Evolutionary conservation across 2,329 filamentous ascomycete species (phyloP).

Genomic region (Colletotrichum lupini): DNA sequence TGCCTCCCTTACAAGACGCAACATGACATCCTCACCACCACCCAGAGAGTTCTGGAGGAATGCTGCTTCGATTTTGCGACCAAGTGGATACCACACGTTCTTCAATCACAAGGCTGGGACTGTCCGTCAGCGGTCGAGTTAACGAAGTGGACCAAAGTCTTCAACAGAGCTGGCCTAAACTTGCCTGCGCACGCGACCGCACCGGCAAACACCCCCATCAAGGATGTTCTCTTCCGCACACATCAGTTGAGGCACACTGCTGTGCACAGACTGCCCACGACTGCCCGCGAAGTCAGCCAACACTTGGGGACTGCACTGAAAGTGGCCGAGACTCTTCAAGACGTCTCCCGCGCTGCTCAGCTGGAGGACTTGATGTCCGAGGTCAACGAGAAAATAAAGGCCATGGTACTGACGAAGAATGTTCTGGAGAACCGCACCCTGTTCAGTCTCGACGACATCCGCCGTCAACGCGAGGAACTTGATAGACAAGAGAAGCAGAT

Average conservation of each 20-base stretch:
- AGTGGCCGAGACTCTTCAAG: constrained; percentile 43
- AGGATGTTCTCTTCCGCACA: not conserved
- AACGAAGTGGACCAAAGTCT: constrained; percentile 45
- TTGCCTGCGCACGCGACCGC: constrained; percentile 38
- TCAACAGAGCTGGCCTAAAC: constrained; percentile 39
- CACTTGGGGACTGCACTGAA: constrained; percentile 42
- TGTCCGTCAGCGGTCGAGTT: constrained; percentile 50
- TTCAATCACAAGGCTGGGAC: constrained; percentile 43
- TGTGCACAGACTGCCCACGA: constrained; percentile 45
- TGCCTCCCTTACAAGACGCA: constrained; percentile 48
- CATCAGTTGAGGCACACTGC: constrained; percentile 43
- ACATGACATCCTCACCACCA: constrained; percentile 48
- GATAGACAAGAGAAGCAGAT: constrained; percentile 46
- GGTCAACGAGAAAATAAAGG: constrained; percentile 42
- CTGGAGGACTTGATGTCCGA: constrained; percentile 44
- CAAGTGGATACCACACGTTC: constrained; percentile 44
- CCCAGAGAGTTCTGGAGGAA: constrained; percentile 49
- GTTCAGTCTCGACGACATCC: constrained; percentile 44
- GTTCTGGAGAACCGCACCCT: constrained; percentile 42
- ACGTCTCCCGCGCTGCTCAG: constrained; percentile 41
- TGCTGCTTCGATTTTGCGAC: constrained; percentile 51
- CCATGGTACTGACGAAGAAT: constrained; percentile 48
- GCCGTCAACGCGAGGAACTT: constrained; percentile 47
- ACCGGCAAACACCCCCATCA: constrained; percentile 27
- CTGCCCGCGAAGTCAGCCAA: constrained; percentile 40